Evolutionary conservation across 495 filamentous ascomycete genomes (phyloP).

Genomic region (Penicillium ucsense): DNA sequence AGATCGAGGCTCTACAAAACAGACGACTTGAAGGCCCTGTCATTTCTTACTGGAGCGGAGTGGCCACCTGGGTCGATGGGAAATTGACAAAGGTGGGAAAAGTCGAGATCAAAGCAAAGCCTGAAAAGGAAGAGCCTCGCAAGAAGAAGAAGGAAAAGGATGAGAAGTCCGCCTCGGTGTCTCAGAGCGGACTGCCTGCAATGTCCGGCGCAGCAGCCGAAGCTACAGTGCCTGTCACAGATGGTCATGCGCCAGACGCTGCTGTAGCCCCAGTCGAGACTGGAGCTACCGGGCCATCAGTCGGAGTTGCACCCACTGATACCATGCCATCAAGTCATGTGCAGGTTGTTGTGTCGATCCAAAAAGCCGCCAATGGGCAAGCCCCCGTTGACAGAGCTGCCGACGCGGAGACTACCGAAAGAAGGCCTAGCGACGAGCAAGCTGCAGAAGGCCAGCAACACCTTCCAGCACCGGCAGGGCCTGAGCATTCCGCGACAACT

Average conservation of each 20-base stretch:
- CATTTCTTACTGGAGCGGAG: constrained; percentile 86
- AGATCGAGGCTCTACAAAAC: constrained; percentile 76
- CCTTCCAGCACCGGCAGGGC: neutral
- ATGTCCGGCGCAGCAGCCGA: neutral
- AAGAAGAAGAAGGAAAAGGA: constrained; percentile 29
- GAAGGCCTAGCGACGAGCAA: too few species aligned
- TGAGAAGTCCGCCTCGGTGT: constrained; percentile 14
- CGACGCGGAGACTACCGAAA: too few species aligned
- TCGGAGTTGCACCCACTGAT: too few species aligned
- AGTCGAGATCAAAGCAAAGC: constrained; percentile 45
- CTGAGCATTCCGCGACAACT: neutral
- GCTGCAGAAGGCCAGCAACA: too few species aligned
- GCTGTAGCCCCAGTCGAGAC: too few species aligned
- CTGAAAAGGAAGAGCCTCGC: constrained; percentile 25
- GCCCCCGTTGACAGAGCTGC: too few species aligned
- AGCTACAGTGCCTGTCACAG: neutral
- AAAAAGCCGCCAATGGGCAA: too few species aligned
- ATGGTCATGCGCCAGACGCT: neutral
- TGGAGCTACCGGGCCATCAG: too few species aligned
- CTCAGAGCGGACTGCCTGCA: constrained; percentile 7
- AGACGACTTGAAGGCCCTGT: constrained; percentile 81
- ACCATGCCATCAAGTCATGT: too few species aligned
- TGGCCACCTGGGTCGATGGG: constrained; percentile 66
- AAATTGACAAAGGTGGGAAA: constrained; percentile 67
- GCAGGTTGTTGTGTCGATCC: too few species aligned